Base-by-base conservation (phyloP, 305 asterid genomes). In the Fraxinus paxiana region DNA sequence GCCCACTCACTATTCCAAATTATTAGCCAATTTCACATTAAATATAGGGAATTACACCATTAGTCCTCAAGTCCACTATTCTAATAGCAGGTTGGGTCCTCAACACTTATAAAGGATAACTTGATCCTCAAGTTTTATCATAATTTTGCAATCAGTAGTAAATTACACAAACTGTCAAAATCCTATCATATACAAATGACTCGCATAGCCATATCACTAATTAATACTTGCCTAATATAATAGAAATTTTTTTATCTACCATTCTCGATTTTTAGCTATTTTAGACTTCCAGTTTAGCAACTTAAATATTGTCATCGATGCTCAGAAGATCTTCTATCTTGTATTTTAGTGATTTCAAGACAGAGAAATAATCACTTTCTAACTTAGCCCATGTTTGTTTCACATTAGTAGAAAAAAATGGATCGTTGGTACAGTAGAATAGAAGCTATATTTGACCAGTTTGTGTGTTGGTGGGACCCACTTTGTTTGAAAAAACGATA, bases 1-100 rank as follows among this genome's bases (percentile, higher is more conserved):
- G 86, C 88, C 89, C 84, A 78, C 61, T 61, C n/a, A 51, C 46
- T 28, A 67, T 22, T 79, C 74, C 74, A 63, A 79, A 4, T 63
- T 30, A 30, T 30, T 4, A 20, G 30, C 56, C 20, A 79, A 79
- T 46, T 15, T 81, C 82, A 2, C 86, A 84, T 3, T 2, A 84
- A 78, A 82, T 26, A 65, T 65, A 65, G 18, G 37, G 73, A 65
- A 69, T 69, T 69, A n/a, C 75, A 13, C 22, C 5, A 28, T 31
- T 13, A 31, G 75, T 15, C 38, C 75, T 10, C 43, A 2, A 31
- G 4, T 9, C 13, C 35, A 15, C 5, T 31, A 12, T 30, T 69
- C 22, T 4, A 28, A 30, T 69, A 5, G 5, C 75, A 69, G 22
- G 41, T 30, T 69, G 17, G 7, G 10, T 69, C 41, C 4, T 30